Evolutionary conservation across 2,329 filamentous ascomycete genomes (phyloP).

Genomic region (Emericellopsis atlantica): DNA sequence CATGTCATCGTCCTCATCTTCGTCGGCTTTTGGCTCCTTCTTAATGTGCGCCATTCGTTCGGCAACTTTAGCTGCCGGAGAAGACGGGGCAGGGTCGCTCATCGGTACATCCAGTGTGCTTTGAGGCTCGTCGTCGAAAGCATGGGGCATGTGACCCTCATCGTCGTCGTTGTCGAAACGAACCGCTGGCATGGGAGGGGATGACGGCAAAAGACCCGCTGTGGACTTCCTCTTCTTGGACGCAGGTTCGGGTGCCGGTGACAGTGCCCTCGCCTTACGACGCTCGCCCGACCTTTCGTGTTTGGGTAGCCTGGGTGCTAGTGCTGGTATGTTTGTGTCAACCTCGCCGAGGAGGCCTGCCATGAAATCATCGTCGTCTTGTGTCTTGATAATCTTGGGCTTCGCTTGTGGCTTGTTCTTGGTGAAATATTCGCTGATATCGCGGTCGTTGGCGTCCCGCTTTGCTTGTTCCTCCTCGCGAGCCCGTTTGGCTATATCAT

Average conservation of each 20-base stretch:
- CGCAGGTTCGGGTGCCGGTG: slow-evolving; percentile 49
- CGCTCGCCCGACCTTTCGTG: slow-evolving; percentile 62
- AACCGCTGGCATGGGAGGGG: slow-evolving; percentile 15
- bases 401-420: slow-evolving; percentile 60
- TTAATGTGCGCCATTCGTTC: slow-evolving; percentile 52
- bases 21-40: slow-evolving; percentile 26
- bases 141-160: slow-evolving; percentile 36
- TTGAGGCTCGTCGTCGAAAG: slow-evolving; percentile 44
- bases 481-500: slow-evolving; percentile 60
- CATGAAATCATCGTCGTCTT: slow-evolving; percentile 84
- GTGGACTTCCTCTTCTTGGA: slow-evolving; percentile 45
- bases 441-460: slow-evolving; percentile 75
- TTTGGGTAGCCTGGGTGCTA: slow-evolving; percentile 43
- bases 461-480: slow-evolving; percentile 78
- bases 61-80: slow-evolving; percentile 68
- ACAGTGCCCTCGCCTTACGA: slow-evolving; percentile 68
- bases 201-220: slow-evolving; percentile 33
- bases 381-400: slow-evolving; percentile 68
- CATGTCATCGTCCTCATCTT: slow-evolving; percentile 69
- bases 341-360: slow-evolving; percentile 76
- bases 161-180: slow-evolving; percentile 37
- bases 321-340: slow-evolving; percentile 54
- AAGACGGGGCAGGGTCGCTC: slow-evolving; percentile 79
- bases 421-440: slow-evolving; percentile 91
- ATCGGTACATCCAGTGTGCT: slow-evolving; percentile 47